phyloP scores from a whole-genome alignment of 148 eudicot species.

The Amaranthus cruentus region DNA sequence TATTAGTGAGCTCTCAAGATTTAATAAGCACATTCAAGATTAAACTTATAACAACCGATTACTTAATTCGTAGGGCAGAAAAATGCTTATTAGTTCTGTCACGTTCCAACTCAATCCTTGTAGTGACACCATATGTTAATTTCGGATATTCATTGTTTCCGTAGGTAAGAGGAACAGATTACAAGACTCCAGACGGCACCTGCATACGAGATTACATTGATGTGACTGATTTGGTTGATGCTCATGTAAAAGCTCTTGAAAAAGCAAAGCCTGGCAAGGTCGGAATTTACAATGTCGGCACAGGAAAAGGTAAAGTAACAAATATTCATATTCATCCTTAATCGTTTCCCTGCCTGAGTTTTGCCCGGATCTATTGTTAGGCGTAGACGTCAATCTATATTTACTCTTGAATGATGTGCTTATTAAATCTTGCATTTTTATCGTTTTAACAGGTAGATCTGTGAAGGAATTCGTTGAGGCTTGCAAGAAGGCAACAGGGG shows the following conservation, averaged over 20 bases:
- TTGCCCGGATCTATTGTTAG: background rate
- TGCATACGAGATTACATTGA: conserved; percentile 91
- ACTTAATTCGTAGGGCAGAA: background rate
- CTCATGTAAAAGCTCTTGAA: conserved; percentile 94
- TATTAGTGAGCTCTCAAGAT: too few relatives aligned
- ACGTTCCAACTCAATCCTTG: background rate
- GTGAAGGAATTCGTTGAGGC: conserved; percentile 81
- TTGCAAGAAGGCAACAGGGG: conserved; percentile 79
- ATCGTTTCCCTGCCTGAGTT: too few relatives aligned
- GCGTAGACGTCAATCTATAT: background rate
- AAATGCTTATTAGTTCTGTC: background rate
- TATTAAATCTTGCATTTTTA: background rate
- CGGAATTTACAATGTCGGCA: conserved; percentile 96
- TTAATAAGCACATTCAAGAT: too few relatives aligned
- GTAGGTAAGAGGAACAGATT: conserved; percentile 87
- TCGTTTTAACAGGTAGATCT: conserved; percentile 50
- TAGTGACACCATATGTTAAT: background rate
- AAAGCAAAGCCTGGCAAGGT: conserved; percentile 69
- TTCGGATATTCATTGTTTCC: conserved; percentile 1
- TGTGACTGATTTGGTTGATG: conserved; percentile 93
- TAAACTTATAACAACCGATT: background rate
- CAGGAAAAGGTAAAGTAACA: conserved; percentile 64
- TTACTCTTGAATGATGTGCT: background rate
- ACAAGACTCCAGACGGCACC: conserved; percentile 81
- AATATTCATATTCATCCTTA: background rate